These are phyloP conservation scores for Trebouxia gelatinosa DNA, from an alignment of 163 green algal genomes.

Conservation along the genomic window DNA sequence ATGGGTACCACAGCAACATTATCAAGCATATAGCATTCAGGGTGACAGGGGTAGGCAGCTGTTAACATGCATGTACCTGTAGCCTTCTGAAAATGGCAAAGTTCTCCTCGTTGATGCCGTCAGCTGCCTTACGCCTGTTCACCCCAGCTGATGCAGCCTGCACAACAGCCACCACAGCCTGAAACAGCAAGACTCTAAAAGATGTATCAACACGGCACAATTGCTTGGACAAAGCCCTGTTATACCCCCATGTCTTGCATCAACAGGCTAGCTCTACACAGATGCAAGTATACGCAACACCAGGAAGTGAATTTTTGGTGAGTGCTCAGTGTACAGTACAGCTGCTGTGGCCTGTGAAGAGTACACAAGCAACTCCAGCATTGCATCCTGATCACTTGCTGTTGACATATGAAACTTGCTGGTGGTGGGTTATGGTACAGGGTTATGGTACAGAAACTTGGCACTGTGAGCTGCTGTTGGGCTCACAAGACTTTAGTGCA, in stretches of 20 bases:
- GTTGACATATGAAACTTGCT: too few relatives aligned
- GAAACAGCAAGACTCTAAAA: not conserved
- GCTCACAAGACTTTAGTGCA: too few relatives aligned
- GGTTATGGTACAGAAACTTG: too few relatives aligned
- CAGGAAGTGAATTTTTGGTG: not conserved
- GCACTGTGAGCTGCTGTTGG: too few relatives aligned
- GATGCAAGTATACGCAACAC: not conserved
- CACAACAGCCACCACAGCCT: not conserved
- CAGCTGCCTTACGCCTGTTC: conserved; percentile 10
- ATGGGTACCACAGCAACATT: too few relatives aligned
- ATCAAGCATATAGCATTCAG: too few relatives aligned
- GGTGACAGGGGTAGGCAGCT: too few relatives aligned
- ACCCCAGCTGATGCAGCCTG: conserved; percentile 21
- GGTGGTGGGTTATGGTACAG: too few relatives aligned
- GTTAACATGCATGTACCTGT: not conserved
- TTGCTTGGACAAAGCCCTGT: too few relatives aligned
- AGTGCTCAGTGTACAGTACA: not conserved
- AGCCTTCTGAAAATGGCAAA: conserved; percentile 32
- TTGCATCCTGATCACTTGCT: too few relatives aligned
- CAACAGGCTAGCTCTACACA: not conserved
- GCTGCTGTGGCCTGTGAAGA: not conserved
- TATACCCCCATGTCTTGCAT: too few relatives aligned
- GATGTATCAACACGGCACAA: not conserved
- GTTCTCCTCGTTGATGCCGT: conserved; percentile 27
- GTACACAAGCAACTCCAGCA: too few relatives aligned